Conservation (phyloP, 257 asterid genomes). For the Scutellaria barbata region DNA sequence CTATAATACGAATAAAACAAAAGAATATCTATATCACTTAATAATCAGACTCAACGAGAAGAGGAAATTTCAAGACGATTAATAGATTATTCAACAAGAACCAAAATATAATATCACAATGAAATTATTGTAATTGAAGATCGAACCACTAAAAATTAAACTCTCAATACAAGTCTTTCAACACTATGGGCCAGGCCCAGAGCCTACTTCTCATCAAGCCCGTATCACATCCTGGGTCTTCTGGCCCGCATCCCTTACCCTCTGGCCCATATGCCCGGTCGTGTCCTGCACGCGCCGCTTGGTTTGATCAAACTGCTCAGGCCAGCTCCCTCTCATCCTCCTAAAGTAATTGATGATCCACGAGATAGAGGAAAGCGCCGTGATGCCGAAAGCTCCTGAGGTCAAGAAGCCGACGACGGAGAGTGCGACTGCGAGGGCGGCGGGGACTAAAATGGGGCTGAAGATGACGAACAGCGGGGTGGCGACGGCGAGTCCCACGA, state of each 20-base stretch:
- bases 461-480: conserved; percentile 62
- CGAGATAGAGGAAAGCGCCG: conserved; percentile 67
- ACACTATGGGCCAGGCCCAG: conserved; percentile 2
- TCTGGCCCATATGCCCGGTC: conserved; percentile 49
- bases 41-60: too few relatives aligned
- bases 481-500: conserved; percentile 52
- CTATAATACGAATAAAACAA: too few relatives aligned
- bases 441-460: conserved; percentile 81
- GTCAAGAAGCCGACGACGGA: conserved; percentile 65
- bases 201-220: conserved; percentile 19
- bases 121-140: too few relatives aligned
- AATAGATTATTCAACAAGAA: too few relatives aligned
- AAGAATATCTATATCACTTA: too few relatives aligned
- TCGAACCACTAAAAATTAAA: too few relatives aligned
- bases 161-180: too few relatives aligned
- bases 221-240: conserved; percentile 41
- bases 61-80: too few relatives aligned
- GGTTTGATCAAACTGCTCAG: conserved; percentile 51
- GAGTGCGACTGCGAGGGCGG: conserved; percentile 47
- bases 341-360: conserved; percentile 67
- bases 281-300: conserved; percentile 57
- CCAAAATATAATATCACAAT: too few relatives aligned
- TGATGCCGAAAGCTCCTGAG: conserved; percentile 73
- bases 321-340: conserved; percentile 40
- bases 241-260: conserved; percentile 45